Percentiles rank a stretch among this genome's conserved stretches.
Evolutionary conservation across 164 flowering plant species (phyloP).

Genomic region (Litsea cubeba): DNA sequence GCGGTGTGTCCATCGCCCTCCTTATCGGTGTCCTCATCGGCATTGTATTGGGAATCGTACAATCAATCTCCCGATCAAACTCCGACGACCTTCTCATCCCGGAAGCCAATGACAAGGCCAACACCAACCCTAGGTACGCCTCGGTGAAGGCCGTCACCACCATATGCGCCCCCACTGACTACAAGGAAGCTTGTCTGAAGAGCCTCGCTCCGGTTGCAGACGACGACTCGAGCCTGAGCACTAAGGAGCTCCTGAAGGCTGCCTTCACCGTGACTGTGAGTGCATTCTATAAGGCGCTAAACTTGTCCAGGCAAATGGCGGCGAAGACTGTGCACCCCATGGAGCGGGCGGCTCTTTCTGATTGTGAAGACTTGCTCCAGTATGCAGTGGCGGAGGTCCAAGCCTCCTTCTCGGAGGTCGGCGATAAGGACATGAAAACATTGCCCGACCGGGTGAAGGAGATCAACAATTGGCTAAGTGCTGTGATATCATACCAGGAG

Average conservation of each 20-base stretch:
- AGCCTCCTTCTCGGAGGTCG: constrained; percentile 28
- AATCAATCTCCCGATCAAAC: not conserved
- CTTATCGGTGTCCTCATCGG: not conserved
- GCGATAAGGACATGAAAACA: constrained; percentile 19
- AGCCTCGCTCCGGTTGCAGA: constrained; percentile 22
- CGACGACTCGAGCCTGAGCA: constrained; percentile 24
- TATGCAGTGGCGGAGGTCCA: constrained; percentile 36
- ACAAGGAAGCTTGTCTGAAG: constrained; percentile 30
- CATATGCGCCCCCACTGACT: constrained; percentile 37
- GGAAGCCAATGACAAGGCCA: not conserved
- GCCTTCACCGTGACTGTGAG: constrained; percentile 29
- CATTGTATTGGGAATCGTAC: not conserved
- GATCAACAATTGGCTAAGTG: constrained; percentile 70
- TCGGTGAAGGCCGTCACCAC: constrained; percentile 26
- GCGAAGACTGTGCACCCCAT: constrained; percentile 11
- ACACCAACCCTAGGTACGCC: not conserved
- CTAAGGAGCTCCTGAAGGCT: constrained; percentile 32
- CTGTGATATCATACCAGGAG: constrained; percentile 72
- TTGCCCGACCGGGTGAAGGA: constrained; percentile 22
- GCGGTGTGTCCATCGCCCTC: not conserved
- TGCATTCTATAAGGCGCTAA: constrained; percentile 22
- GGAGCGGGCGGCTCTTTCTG: constrained; percentile 29
- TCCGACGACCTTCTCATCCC: not conserved
- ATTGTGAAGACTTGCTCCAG: constrained; percentile 38
- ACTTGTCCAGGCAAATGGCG: constrained; percentile 7